These are phyloP conservation scores for Talaromyces sp. DNA, from an alignment of 2,329 filamentous ascomycete species.

Conservation along the genomic window DNA sequence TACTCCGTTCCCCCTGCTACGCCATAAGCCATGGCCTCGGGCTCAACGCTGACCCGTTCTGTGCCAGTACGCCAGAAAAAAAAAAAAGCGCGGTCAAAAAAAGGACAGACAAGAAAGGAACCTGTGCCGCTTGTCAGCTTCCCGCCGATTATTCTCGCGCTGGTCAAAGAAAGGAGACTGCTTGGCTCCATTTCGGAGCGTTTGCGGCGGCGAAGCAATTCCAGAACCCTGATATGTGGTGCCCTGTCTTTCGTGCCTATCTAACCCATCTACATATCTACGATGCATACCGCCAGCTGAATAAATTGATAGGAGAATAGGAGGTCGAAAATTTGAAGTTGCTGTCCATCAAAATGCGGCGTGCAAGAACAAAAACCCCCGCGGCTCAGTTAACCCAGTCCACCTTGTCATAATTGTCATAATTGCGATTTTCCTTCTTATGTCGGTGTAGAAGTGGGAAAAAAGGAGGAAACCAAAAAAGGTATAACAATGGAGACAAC, in stretches of 20 bases:
- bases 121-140: constrained; percentile 18
- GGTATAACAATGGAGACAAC: constrained; percentile 11
- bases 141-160: constrained; percentile 1
- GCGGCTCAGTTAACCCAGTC: background rate
- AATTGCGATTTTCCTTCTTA: background rate
- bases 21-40: constrained; percentile 7
- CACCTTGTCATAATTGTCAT: constrained; percentile 3
- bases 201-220: constrained; percentile 13
- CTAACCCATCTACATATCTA: background rate
- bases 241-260: background rate
- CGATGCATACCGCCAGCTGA: constrained; percentile 4
- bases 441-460: constrained; percentile 7
- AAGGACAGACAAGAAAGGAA: background rate
- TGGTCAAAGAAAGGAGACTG: constrained; percentile 8
- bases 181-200: constrained; percentile 13
- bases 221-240: constrained; percentile 5
- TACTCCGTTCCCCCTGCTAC: background rate
- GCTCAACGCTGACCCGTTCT: background rate
- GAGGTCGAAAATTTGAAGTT: constrained; percentile 1
- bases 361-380: background rate
- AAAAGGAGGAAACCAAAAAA: background rate
- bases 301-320: constrained; percentile 12
- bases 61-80: constrained; percentile 4
- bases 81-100: background rate
- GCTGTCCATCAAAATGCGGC: constrained; percentile 6